A percentile compares a stretch with the other conserved stretches of the same genome.
phyloP scores from a whole-genome alignment of 768 basidiomycete species.

The Dacryopinax spathularia region DNA sequence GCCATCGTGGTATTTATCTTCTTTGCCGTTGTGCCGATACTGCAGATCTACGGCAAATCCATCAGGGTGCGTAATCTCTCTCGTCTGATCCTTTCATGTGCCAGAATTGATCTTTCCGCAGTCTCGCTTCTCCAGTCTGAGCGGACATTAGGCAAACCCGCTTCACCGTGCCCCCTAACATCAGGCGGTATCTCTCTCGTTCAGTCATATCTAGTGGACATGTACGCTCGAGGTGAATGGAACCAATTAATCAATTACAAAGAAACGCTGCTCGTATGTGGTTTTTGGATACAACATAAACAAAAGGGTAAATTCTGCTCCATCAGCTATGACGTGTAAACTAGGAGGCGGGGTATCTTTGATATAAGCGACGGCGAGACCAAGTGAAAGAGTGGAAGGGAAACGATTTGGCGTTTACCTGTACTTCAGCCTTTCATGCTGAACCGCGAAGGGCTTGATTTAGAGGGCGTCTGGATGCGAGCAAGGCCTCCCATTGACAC shows the following conservation, averaged over 20 bases:
- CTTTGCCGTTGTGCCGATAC: background rate
- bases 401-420: background rate
- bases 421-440: background rate
- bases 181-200: no score
- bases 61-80: background rate
- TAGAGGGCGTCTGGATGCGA: background rate
- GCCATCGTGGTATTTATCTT: slow-evolving; percentile 30
- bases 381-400: background rate
- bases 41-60: background rate
- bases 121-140: background rate
- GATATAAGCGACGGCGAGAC: no score
- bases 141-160: slow-evolving; percentile 1
- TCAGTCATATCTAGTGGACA: no score
- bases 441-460: slow-evolving; percentile 7
- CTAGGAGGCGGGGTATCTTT: background rate
- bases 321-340: background rate
- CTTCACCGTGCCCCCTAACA: no score
- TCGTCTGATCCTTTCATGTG: background rate
- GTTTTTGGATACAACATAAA: background rate
- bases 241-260: background rate
- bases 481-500: background rate
- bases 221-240: background rate
- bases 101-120: background rate
- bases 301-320: background rate
- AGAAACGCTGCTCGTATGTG: background rate